phyloP scores from a whole-genome alignment of 2,329 filamentous ascomycete species.

The Arthrobotrys pseudoclavata region DNA sequence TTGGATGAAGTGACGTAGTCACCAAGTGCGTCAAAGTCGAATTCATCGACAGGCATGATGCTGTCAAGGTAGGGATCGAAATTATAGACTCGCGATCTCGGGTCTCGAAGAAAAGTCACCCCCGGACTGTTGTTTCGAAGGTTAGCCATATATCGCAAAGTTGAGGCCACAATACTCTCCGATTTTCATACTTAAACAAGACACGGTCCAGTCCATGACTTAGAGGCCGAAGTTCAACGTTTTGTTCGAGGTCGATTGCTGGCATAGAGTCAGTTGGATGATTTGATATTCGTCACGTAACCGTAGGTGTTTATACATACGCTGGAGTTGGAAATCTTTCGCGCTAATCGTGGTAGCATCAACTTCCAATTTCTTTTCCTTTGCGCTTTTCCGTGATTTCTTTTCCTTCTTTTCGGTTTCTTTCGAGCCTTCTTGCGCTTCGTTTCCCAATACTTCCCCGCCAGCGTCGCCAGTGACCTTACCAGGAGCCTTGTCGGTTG shows the following conservation, averaged over 20 bases:
- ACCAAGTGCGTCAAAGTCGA: slow-evolving; percentile 88
- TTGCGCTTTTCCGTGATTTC: slow-evolving; percentile 27
- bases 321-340: slow-evolving; percentile 47
- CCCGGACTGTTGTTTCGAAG: slow-evolving; percentile 71
- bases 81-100: slow-evolving; percentile 88
- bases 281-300: not conserved
- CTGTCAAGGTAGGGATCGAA: slow-evolving; percentile 94
- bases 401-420: slow-evolving; percentile 2
- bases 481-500: not conserved
- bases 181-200: slow-evolving; percentile 80
- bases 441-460: slow-evolving; percentile 4
- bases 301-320: slow-evolving; percentile 40
- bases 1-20: slow-evolving; percentile 92
- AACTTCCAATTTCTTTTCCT: slow-evolving; percentile 45
- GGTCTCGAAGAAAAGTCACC: slow-evolving; percentile 91
- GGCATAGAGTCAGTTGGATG: not conserved
- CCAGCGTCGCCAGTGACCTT: not conserved
- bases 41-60: slow-evolving; percentile 93
- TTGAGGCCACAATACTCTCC: not conserved
- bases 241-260: slow-evolving; percentile 66
- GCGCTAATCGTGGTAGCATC: slow-evolving; percentile 52
- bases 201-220: slow-evolving; percentile 85
- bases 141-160: slow-evolving; percentile 33
- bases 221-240: slow-evolving; percentile 74
- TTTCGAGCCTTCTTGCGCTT: not conserved